A percentile compares a stretch with the other conserved stretches of the same genome.
Conservation (phyloP, 129 eudicot genomes). For the Chrysanthemum seticuspe region DNA sequence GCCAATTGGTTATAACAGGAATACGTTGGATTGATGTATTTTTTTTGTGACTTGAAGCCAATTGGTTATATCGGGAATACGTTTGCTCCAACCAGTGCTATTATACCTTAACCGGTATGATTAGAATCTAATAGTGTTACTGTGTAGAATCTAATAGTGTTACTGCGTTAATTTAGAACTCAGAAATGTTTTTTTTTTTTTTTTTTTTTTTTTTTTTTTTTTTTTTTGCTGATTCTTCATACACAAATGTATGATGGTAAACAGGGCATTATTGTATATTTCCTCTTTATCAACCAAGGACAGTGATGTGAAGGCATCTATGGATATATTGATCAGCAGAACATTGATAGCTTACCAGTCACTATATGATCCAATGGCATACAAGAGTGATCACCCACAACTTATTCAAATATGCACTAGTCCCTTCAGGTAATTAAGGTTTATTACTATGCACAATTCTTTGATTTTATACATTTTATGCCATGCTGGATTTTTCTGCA, state of each 20-base stretch:
- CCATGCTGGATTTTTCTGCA: neutral
- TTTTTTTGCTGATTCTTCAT: constrained; percentile 19
- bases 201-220: too few species aligned
- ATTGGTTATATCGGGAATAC: too few species aligned
- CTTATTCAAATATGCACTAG: constrained; percentile 81
- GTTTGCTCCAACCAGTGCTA: constrained; percentile 85
- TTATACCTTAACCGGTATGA: constrained; percentile 76
- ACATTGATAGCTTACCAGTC: constrained; percentile 67
- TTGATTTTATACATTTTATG: constrained; percentile 7
- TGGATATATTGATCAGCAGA: constrained; percentile 66
- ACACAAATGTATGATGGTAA: constrained; percentile 30
- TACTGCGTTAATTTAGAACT: constrained; percentile 17
- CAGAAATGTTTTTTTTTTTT: neutral
- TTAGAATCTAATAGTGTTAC: neutral
- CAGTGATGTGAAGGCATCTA: constrained; percentile 42
- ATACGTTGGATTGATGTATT: too few species aligned
- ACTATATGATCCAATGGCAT: constrained; percentile 77
- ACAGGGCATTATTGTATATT: constrained; percentile 78
- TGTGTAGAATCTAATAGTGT: neutral
- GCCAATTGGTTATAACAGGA: too few species aligned
- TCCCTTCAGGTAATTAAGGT: constrained; percentile 69
- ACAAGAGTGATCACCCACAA: constrained; percentile 72
- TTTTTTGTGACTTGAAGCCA: too few species aligned
- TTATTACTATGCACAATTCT: constrained; percentile 16
- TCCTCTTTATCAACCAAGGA: constrained; percentile 60